Percentiles rank a stretch among this genome's conserved stretches.
Conservation (phyloP, 768 basidiomycete species). For the Boletus patriciae region DNA sequence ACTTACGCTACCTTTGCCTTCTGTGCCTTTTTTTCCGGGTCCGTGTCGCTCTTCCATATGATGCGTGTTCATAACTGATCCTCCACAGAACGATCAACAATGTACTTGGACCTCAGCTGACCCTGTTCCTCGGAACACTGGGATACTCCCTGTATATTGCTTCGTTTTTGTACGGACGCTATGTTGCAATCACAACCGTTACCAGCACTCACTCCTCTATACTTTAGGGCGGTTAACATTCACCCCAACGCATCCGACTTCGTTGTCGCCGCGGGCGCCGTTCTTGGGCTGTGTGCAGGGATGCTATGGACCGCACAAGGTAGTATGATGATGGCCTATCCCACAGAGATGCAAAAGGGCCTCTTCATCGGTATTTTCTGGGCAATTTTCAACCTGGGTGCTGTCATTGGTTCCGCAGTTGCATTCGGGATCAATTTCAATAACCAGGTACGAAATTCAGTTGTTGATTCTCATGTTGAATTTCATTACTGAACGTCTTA, state of each 20-base stretch:
- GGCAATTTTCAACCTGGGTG: constrained; percentile 81
- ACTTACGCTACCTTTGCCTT: constrained; percentile 66
- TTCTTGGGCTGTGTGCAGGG: constrained; percentile 71
- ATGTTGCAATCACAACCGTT: background rate
- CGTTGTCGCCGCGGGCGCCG: constrained; percentile 67
- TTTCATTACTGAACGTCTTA: background rate
- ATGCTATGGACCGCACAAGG: constrained; percentile 85
- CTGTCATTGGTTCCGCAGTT: constrained; percentile 75
- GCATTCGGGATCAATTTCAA: constrained; percentile 71
- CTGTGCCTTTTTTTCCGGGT: constrained; percentile 72
- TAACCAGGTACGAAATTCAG: constrained; percentile 46
- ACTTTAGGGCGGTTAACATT: constrained; percentile 63
- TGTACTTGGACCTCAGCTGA: constrained; percentile 70
- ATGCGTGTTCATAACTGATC: background rate
- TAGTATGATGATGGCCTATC: constrained; percentile 82
- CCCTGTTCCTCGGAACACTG: constrained; percentile 68
- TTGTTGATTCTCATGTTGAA: background rate
- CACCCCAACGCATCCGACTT: constrained; percentile 61
- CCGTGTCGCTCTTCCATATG: constrained; percentile 12
- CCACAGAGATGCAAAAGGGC: constrained; percentile 78
- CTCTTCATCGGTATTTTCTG: constrained; percentile 78
- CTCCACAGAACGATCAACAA: constrained; percentile 70
- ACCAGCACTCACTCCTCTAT: background rate
- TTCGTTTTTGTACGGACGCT: constrained; percentile 60
- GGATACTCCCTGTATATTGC: constrained; percentile 80